phyloP scores from a whole-genome alignment of 2,329 filamentous ascomycete species.

The Huntiella moniliformis region DNA sequence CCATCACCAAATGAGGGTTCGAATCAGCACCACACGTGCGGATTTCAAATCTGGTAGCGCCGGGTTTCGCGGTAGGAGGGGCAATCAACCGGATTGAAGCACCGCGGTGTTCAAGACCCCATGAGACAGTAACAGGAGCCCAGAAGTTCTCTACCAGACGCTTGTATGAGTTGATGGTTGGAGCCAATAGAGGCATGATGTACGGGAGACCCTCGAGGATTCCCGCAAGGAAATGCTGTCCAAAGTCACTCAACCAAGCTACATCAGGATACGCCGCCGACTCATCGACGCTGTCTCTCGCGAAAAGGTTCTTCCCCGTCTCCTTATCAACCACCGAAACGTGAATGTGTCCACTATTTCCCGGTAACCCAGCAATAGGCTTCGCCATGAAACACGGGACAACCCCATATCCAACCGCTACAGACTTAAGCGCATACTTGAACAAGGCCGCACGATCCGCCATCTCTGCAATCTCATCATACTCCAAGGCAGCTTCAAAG shows the following conservation, averaged over 20 bases:
- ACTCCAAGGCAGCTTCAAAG: conserved; percentile 87
- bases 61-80: conserved; percentile 66
- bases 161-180: conserved; percentile 96
- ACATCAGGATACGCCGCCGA: conserved; percentile 58
- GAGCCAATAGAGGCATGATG: conserved; percentile 87
- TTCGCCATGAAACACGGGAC: conserved; percentile 99
- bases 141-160: conserved; percentile 97
- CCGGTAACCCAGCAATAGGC: conserved; percentile 72
- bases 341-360: conserved; percentile 93
- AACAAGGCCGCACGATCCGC: conserved; percentile 82
- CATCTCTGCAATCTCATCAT: conserved; percentile 72
- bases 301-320: conserved; percentile 68
- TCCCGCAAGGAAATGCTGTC: conserved; percentile 83
- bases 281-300: conserved; percentile 51
- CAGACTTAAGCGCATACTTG: conserved; percentile 77
- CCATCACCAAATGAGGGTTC: conserved; percentile 73
- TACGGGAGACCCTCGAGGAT: conserved; percentile 76
- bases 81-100: conserved; percentile 80
- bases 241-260: conserved; percentile 64
- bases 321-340: conserved; percentile 64
- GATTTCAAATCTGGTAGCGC: conserved; percentile 80
- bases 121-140: conserved; percentile 93
- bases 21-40: conserved; percentile 87
- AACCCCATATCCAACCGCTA: conserved; percentile 73
- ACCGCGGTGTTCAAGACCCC: conserved; percentile 88